Percentiles rank a stretch among this genome's conserved stretches.
Conservation (phyloP, 2,329 filamentous ascomycete genomes). For the Tolypocladium tropicale region DNA sequence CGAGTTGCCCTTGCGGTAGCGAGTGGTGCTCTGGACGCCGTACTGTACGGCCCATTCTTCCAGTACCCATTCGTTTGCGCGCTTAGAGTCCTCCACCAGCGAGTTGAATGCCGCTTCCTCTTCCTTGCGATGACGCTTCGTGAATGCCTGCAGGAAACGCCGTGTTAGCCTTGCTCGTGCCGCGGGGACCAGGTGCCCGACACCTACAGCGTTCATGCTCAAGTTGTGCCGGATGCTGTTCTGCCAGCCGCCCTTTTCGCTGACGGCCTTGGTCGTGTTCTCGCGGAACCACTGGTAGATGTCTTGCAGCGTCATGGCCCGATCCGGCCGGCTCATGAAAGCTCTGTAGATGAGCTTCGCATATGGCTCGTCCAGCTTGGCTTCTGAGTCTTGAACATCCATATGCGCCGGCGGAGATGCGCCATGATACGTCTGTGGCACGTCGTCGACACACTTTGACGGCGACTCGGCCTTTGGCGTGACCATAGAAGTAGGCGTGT, state of each 20-base stretch:
- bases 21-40: conserved; percentile 78
- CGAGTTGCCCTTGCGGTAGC: conserved; percentile 50
- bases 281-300: conserved; percentile 85
- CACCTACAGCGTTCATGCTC: conserved; percentile 80
- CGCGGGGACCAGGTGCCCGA: not conserved
- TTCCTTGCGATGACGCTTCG: conserved; percentile 25
- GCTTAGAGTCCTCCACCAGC: conserved; percentile 37
- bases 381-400: conserved; percentile 2
- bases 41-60: conserved; percentile 56
- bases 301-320: conserved; percentile 70
- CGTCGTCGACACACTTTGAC: not conserved
- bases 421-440: conserved; percentile 3
- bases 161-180: conserved; percentile 1
- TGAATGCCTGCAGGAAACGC: conserved; percentile 23
- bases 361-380: conserved; percentile 54
- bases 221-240: conserved; percentile 94
- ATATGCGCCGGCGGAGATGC: conserved; percentile 9
- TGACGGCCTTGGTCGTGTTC: conserved; percentile 71
- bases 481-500: conserved; percentile 2
- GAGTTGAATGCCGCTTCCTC: conserved; percentile 2
- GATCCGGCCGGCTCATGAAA: conserved; percentile 53
- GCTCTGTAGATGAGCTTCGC: conserved; percentile 72
- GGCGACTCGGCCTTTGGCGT: conserved; percentile 2
- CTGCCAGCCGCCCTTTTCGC: conserved; percentile 75
- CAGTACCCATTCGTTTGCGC: conserved; percentile 68